Evolutionary conservation across 1,139 yeast species (phyloP), one percentile per base, ranked within the genome.

Genomic region (Magnusiomyces sp.): DNA sequence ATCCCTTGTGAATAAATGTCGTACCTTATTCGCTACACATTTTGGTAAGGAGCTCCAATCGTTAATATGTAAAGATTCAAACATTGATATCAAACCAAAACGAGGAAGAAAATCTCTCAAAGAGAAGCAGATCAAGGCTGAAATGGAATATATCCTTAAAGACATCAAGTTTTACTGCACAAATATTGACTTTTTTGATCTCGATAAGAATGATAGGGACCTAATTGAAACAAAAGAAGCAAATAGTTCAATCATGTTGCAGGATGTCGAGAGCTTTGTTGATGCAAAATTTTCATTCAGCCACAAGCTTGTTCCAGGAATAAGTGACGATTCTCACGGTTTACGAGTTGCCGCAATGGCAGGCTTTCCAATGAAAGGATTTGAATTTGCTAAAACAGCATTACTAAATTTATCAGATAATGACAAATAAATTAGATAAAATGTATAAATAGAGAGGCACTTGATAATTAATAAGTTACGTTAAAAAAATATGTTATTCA

Each of bases 21-120:
- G 95, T 20, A 77, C 94, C 0, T 69, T 92, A 14, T 92, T 92
- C 71, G 97, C 98, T 1, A 92, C 98, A 0, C 98, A 92, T 71
- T 92, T 83, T 66, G 97, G 95, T 0, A 68, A 69, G 1, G 95
- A 88, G 57, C 63, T 89, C 10, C 65, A 75, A 16, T 58, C 66
- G 0, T 59, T 80, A 2, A 65, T 78, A 9, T 57, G 55, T 2
- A 49, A 53, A 45, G 57, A 58, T 45, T 7, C 7, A 56, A 50
- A 13, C 57, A 65, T 14, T 57, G 68, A 39, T 49, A 53, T 29
- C 60, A 66, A 14, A 20, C 36, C 14, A 13, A 14, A 44, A 29
- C 11, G 31, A 34, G 19, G 34, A 32, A 38, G 34, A 45, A 16
- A 42, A 45, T 11, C 48, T 43, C 33, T 40, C 48, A 40, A 40